A percentile compares a stretch with the other conserved stretches of the same genome.
Conservation (phyloP, 441 rosid genomes). For the Eutrema salsugineum region DNA sequence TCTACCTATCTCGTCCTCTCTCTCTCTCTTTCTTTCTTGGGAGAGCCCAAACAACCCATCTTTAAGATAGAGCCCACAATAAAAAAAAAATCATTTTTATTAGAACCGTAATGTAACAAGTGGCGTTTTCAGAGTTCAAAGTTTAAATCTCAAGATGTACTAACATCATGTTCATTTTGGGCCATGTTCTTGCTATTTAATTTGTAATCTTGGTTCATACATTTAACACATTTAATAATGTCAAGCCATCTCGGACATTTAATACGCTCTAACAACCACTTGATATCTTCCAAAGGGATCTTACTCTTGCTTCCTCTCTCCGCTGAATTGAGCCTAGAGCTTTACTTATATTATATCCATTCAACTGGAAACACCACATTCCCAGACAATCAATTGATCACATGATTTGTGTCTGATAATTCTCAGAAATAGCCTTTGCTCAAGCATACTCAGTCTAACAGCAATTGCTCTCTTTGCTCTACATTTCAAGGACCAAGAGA, state of each 20-base stretch:
- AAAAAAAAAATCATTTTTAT: not conserved
- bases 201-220: not conserved
- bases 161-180: not conserved
- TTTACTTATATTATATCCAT: not conserved
- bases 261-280: not conserved
- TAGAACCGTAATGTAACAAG: not conserved
- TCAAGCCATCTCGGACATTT: not conserved
- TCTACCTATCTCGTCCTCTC: not conserved
- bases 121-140: not conserved
- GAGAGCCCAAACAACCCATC: constrained; percentile 13
- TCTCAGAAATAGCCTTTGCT: not conserved
- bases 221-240: not conserved
- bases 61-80: constrained; percentile 18
- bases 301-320: not conserved
- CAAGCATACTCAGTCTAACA: not conserved
- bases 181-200: not conserved
- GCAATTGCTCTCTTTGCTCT: not conserved
- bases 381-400: not conserved
- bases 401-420: not conserved
- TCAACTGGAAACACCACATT: not conserved
- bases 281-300: not conserved
- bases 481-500: not conserved
- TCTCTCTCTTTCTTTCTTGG: not conserved
- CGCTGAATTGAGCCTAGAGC: not conserved
- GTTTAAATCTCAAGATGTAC: not conserved